Evolutionary conservation across 1,139 yeast species (phyloP), one percentile per base, ranked within the genome.

Genomic region (Zygotorulaspora mrakii): DNA sequence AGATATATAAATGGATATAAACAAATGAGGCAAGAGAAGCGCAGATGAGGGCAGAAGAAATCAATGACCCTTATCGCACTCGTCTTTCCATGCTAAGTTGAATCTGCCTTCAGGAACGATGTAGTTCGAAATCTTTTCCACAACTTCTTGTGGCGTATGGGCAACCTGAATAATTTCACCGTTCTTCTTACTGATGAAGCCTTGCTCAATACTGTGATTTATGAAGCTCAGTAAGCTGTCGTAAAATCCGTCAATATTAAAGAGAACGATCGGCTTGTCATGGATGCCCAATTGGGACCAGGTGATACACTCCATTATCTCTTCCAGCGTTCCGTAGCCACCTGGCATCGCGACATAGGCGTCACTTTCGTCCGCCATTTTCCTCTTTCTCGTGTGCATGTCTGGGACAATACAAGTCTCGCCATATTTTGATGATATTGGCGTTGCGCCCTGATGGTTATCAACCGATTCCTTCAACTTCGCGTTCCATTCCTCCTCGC

Each of bases 291-390:
- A 71, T 67, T 87, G 96, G 46, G 80, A 79, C 91, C 96, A 87
- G 4, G 96, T 87, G 39, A 84, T 82, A 41, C 86, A 82, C 67
- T 87, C 95, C 80, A 87, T 80, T 49, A 87, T 71, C 65, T 87
- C 96, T 65, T 87, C 96, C 56, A 86, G 67, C 3, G 95, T 86
- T 39, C 95, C 96, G 61, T 80, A 86, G 9, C 96, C 96, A 46
- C 96, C 96, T 12, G 96, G 95, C 66, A 87, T 70, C 1, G 95
- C 95, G 37, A 87, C 76, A 61, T 87, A 87, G 0, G 94, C 95
- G 52, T 79, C 79, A n/a, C 94, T 80, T 61, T 82, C 88, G 57
- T 77, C 74, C 12, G 89, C 94, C 96, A 87, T 87, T 70, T 83
- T 59, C 59, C 81, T 72, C 68, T 87, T 87, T 59, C 96, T 74